Evolutionary conservation across 495 filamentous ascomycete species (phyloP).

Genomic region (Aspergillus affinis): DNA sequence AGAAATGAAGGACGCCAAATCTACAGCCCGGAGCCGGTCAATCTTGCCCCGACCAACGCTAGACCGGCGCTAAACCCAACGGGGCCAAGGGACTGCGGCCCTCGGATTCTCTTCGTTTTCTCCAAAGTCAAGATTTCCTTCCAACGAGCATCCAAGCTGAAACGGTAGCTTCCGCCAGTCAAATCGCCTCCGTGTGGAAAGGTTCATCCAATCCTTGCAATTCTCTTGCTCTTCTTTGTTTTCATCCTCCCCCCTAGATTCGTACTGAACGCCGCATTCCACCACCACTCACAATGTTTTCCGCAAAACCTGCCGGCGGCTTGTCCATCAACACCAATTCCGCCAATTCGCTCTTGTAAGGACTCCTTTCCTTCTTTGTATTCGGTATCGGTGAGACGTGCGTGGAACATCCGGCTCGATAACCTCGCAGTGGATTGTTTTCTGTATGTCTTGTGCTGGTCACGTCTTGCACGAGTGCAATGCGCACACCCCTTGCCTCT

Average conservation of each 20-base stretch:
- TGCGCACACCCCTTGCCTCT: neutral
- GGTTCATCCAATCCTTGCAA: neutral
- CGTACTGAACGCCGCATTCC: constrained; percentile 1
- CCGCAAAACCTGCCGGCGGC: constrained; percentile 62
- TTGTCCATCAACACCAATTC: constrained; percentile 78
- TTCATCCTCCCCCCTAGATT: neutral
- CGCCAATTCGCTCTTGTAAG: constrained; percentile 72
- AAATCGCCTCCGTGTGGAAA: neutral
- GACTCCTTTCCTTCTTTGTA: neutral
- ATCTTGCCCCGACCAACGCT: constrained; percentile 19
- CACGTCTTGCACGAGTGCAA: neutral
- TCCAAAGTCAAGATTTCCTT: neutral
- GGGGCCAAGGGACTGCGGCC: no score
- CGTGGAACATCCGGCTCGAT: neutral
- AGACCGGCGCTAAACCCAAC: neutral
- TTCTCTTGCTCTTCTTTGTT: neutral
- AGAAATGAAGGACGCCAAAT: neutral
- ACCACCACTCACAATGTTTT: constrained; percentile 42
- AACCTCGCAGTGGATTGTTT: neutral
- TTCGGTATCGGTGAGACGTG: neutral
- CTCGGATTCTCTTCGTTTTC: constrained; percentile 14
- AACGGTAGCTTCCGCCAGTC: constrained; percentile 5
- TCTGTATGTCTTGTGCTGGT: neutral
- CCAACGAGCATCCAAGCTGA: no score
- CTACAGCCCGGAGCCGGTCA: constrained; percentile 4